These are phyloP conservation scores for Aspergillus fumigatiaffinis DNA, from an alignment of 2,329 filamentous ascomycete species.

Conservation along the genomic window DNA sequence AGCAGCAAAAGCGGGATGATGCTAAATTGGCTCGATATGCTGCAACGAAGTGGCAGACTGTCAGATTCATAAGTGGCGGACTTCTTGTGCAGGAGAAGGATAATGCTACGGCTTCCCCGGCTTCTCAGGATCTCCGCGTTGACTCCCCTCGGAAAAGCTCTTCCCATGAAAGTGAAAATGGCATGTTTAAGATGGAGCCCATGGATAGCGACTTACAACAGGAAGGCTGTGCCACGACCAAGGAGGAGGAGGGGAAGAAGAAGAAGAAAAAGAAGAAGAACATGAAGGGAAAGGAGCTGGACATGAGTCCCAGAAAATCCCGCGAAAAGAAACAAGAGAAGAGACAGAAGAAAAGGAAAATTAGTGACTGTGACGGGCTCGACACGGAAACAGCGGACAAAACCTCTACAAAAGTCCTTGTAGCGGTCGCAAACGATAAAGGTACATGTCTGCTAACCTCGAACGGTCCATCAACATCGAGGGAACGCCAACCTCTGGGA, in stretches of 20 bases:
- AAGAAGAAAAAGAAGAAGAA: conserved; percentile 19
- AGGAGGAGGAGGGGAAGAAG: conserved; percentile 5
- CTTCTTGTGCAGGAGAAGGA: conserved; percentile 60
- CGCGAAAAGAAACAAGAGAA: conserved; percentile 29
- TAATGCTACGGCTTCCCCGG: conserved; percentile 26
- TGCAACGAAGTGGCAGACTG: conserved; percentile 69
- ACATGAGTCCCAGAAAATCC: conserved; percentile 17
- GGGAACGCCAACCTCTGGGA: conserved; percentile 47
- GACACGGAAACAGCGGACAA: conserved; percentile 5
- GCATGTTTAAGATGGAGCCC: neutral
- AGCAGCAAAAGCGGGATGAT: conserved; percentile 65
- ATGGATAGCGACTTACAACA: neutral
- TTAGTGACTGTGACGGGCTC: conserved; percentile 30
- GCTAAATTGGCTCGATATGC: conserved; percentile 70
- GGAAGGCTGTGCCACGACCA: neutral
- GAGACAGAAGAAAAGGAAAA: conserved; percentile 34
- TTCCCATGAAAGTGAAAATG: neutral
- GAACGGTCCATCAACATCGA: conserved; percentile 46
- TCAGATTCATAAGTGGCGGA: conserved; percentile 86
- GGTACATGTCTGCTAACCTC: conserved; percentile 42
- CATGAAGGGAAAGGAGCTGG: conserved; percentile 11
- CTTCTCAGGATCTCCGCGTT: conserved; percentile 45
- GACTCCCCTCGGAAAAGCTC: neutral
- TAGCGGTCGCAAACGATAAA: conserved; percentile 27
- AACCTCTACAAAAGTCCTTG: neutral